Evolutionary conservation across 2,329 filamentous ascomycete genomes (phyloP), one percentile per base, ranked within the genome.

Genomic region (Colletotrichum sp.): DNA sequence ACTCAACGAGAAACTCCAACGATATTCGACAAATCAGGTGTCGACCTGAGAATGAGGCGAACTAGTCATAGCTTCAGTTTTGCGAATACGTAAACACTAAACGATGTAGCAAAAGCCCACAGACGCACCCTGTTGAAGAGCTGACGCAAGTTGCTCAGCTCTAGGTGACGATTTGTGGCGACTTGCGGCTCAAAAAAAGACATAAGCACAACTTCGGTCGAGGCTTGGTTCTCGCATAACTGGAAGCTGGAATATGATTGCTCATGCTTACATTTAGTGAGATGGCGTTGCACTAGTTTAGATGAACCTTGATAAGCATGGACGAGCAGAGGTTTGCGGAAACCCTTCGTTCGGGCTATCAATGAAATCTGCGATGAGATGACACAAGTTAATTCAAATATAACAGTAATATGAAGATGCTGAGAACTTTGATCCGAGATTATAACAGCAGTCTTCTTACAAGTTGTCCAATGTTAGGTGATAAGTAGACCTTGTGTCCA

Each of bases 351-450:
- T 22, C 44, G 25, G 25, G 25, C 25, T 8, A 13, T n/a, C n/a
- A 13, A 52, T 13, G n/a, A 6, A 22, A 22, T 52, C 1, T 22
- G 6, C 6, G n/a, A 52, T 52, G 44, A 52, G 44, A 52, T 52
- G 44, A 19, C 44, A 52, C n/a, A 22, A 52, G 6, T 8, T 13
- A 11, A 13, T 13, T 2, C 11, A 25, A 48, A 48, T 9, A 52
- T 7, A 13, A 1, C 6, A 8, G 2, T 3, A 13, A 22, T 22
- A 22, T 52, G 44, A 13, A 22, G 39, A n/a, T 48, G n/a, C 6
- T 52, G 1, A 13, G 11, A 11, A 0, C 12, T 52, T 22, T 8
- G 1, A 22, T 25, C 6, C n/a, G 11, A 22, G 1, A 4, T 22
- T 6, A 52, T 3, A 13, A 22, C 1, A 52, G 4, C 1, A 52